Percentiles rank a stretch among this genome's conserved stretches.
Conservation (phyloP, 2,329 filamentous ascomycete species). For the Diaporthe humulicola region DNA sequence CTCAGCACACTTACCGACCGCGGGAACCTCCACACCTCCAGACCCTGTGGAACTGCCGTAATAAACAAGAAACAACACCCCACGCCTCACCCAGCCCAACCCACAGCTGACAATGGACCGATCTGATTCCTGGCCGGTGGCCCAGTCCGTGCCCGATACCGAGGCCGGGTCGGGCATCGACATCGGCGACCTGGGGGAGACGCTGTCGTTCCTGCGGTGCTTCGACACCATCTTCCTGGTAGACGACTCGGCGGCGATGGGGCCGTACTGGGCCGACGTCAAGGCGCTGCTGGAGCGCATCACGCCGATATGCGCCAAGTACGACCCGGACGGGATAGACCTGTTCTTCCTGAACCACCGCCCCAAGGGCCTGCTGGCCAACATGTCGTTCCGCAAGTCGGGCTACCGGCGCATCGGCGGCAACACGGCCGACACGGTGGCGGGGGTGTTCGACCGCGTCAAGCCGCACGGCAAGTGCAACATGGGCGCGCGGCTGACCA, state of each 20-base stretch:
- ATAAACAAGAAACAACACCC: background rate
- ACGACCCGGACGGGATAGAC: constrained; percentile 40
- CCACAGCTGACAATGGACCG: constrained; percentile 13
- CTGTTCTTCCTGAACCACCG: constrained; percentile 41
- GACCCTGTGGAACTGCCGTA: background rate
- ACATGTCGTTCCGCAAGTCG: constrained; percentile 43
- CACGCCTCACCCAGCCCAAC: background rate
- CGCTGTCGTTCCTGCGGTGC: constrained; percentile 40
- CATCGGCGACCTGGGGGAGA: constrained; percentile 39
- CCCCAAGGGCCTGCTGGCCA: constrained; percentile 39
- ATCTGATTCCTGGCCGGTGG: constrained; percentile 35
- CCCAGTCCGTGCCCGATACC: constrained; percentile 17
- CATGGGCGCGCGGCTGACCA: constrained; percentile 45
- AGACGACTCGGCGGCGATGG: constrained; percentile 40
- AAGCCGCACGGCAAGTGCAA: constrained; percentile 47
- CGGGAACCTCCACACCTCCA: background rate
- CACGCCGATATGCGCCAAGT: constrained; percentile 40
- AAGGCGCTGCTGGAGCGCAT: constrained; percentile 40
- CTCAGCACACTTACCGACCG: constrained; percentile 4
- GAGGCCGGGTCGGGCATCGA: constrained; percentile 33
- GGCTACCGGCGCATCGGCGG: constrained; percentile 41
- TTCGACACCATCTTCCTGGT: constrained; percentile 41
- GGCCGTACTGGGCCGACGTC: constrained; percentile 38
- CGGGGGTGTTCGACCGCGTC: constrained; percentile 44
- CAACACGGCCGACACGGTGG: constrained; percentile 45